Evolutionary conservation across 176 grass and related monocot species (phyloP), one percentile per base, ranked within the genome.

Genomic region (Tuctoria greenei): DNA sequence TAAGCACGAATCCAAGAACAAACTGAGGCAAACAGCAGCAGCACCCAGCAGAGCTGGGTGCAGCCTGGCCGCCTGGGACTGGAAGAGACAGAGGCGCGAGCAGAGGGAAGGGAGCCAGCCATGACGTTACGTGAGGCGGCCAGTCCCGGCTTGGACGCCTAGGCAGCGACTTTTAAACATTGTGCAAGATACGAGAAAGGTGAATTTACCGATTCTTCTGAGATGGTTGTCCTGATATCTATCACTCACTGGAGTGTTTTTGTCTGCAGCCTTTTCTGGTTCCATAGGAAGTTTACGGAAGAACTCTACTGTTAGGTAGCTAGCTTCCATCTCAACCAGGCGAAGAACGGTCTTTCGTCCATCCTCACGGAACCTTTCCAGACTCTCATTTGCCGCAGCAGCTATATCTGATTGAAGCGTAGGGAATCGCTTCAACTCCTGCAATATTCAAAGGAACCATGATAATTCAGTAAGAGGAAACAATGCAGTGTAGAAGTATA

Each of bases 341-440:
- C 89, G 96, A 76, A 95, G 83, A 86, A 99, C 87, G 14, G 96
- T 99, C 80, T 95, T 99, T 15, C 89, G 87, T 23, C 96, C 76
- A 27, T 99, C 96, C 60, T 99, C 92, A 8, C 96, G 89, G 67
- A 99, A 99, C 84, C 83, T 95, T 86, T 99, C 96, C 58, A 99
- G 80, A 36, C 92, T 72, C 82, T 99, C 96, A 77, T 99, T 95
- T 81, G 96, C 76, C 73, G 92, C 96, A 46, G 96, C 92, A 80
- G 96, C 92, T 90, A 99, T 95, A 78, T 99, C 96, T 0, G 92
- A 55, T 88, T 99, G 92, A 84, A 99, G 96, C n/a, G 92, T 84
- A 61, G 96, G 96, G 71, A 99, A 99, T 71, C 96, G 92, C 81
- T 99, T 99, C 83, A 99, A 52, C 72, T 99, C 96, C 96, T 99